Percentiles rank a stretch among this genome's conserved stretches.
These are phyloP conservation scores for Exutisphaerella laricina DNA, from an alignment of 2,329 filamentous ascomycete genomes.

Conservation along the genomic window DNA sequence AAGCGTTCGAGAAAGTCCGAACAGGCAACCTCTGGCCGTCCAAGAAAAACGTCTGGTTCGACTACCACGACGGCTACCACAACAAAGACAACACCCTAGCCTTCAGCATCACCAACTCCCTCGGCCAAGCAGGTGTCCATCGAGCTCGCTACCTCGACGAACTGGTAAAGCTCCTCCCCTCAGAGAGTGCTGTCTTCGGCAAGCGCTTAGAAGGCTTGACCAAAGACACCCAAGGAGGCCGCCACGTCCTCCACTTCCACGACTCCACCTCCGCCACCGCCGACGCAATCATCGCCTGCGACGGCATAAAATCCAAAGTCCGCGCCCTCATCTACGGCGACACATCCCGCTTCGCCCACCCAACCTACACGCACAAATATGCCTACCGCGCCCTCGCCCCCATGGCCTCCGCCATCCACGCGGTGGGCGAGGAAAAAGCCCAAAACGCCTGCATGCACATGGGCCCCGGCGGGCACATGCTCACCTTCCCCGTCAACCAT, in stretches of 20 bases:
- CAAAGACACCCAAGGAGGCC: constrained; percentile 19
- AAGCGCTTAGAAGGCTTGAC: constrained; percentile 31
- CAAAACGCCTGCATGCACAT: constrained; percentile 29
- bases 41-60: constrained; percentile 40
- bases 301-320: constrained; percentile 51
- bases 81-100: constrained; percentile 23
- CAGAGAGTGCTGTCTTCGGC: constrained; percentile 32
- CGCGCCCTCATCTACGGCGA: constrained; percentile 38
- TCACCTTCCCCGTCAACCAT: constrained; percentile 50
- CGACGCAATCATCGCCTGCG: constrained; percentile 27
- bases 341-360: constrained; percentile 40
- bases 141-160: constrained; percentile 40
- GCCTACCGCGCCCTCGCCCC: constrained; percentile 58
- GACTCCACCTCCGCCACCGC: constrained; percentile 41
- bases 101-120: constrained; percentile 23
- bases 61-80: constrained; percentile 36
- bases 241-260: constrained; percentile 28
- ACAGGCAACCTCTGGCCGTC: constrained; percentile 36
- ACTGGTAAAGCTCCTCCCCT: constrained; percentile 38
- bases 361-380: constrained; percentile 54
- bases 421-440: constrained; percentile 27
- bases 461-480: constrained; percentile 46
- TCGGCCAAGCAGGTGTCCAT: constrained; percentile 30
- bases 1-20: constrained; percentile 41
- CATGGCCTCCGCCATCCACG: constrained; percentile 39